These are phyloP conservation scores for Rosa chinensis DNA, from an alignment of 306 rosid species.

Conservation along the genomic window DNA sequence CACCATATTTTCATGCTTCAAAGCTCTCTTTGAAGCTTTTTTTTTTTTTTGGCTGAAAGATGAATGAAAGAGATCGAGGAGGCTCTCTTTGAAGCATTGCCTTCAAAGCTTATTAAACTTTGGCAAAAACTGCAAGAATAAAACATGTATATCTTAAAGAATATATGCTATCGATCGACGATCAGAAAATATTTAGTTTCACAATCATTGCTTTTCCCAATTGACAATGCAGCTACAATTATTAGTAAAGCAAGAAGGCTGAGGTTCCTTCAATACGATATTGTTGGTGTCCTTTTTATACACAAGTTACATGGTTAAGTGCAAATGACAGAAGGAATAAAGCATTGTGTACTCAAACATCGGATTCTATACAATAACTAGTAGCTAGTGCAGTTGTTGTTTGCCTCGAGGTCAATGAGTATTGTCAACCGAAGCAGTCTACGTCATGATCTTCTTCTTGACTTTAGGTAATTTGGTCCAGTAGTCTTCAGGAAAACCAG, in stretches of 20 bases:
- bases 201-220: conserved; percentile 4
- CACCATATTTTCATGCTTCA: background rate
- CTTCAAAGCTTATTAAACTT: background rate
- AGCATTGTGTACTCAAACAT: conserved; percentile 16
- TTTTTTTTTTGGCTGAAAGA: too few relatives aligned
- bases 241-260: background rate
- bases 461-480: background rate
- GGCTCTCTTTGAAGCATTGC: background rate
- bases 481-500: background rate
- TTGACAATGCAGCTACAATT: background rate
- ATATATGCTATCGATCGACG: background rate
- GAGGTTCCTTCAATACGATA: conserved; percentile 13
- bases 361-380: background rate
- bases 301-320: conserved; percentile 14
- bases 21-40: too few relatives aligned
- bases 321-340: conserved; percentile 22
- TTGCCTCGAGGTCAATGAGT: background rate
- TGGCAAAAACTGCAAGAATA: background rate
- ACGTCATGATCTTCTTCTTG: conserved; percentile 5
- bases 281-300: background rate
- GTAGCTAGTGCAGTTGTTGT: background rate
- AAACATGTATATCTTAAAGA: background rate
- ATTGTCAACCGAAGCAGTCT: conserved; percentile 8
- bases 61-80: too few relatives aligned
- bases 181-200: background rate